Conservation (phyloP, 2,329 filamentous ascomycete species). For the Trichophyton simii region DNA sequence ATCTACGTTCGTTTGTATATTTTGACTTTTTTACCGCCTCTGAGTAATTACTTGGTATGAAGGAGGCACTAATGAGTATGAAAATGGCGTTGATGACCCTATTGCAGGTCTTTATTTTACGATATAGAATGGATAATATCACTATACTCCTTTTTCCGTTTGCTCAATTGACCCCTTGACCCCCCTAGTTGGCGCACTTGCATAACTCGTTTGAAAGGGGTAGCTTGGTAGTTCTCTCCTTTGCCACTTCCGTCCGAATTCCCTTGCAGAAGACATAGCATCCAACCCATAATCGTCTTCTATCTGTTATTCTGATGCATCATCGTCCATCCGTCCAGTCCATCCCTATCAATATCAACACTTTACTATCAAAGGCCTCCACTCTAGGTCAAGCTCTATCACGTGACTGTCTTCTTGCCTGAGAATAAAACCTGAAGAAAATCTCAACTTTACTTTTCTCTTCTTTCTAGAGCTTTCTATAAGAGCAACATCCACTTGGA, state of each 20-base stretch:
- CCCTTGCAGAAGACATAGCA: no score
- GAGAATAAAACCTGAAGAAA: background rate
- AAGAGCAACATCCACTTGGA: background rate
- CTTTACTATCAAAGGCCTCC: background rate
- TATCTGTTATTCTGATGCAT: no score
- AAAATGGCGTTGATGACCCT: background rate
- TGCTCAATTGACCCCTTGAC: background rate
- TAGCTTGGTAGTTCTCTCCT: background rate
- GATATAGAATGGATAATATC: background rate
- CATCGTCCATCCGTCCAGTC: no score
- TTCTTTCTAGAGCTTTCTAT: conserved; percentile 16
- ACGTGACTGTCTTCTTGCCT: background rate
- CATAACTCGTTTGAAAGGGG: background rate
- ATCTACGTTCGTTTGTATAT: conserved; percentile 3
- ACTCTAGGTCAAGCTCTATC: background rate
- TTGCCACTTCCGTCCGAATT: no score
- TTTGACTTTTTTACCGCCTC: background rate
- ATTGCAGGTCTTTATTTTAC: background rate
- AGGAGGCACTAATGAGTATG: background rate
- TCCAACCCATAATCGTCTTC: no score
- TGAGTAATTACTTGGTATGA: background rate
- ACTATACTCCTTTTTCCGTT: background rate
- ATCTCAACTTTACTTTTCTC: background rate
- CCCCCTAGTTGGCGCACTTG: background rate
- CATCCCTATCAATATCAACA: no score